phyloP scores from a whole-genome alignment of 2,329 filamentous ascomycete genomes.

The Exophiala xenobiotica region DNA sequence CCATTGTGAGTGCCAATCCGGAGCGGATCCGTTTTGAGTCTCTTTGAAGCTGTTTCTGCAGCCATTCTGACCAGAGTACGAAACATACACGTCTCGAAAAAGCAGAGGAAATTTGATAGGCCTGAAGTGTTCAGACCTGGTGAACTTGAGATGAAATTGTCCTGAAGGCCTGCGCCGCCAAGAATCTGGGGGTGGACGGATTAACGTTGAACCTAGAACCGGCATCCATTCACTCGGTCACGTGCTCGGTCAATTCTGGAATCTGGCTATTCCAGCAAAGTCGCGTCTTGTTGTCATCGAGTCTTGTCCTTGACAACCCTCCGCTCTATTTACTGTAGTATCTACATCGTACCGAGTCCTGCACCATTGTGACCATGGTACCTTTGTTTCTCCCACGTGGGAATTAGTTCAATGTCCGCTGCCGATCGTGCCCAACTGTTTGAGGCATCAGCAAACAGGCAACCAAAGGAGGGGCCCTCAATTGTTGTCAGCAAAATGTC shows the following conservation, averaged over 20 bases:
- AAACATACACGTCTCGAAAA: constrained; percentile 36
- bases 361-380: no score
- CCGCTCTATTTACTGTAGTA: no score
- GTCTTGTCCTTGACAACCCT: no score
- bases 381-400: neutral
- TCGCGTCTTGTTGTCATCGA: no score
- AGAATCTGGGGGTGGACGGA: neutral
- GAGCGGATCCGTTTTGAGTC: constrained; percentile 72
- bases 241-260: no score
- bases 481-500: neutral
- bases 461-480: neutral
- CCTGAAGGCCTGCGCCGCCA: neutral
- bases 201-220: no score
- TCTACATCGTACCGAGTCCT: no score
- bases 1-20: constrained; percentile 94
- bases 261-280: no score
- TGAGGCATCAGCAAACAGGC: neutral
- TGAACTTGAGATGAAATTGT: neutral
- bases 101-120: neutral
- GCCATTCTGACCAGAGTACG: constrained; percentile 59
- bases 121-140: neutral
- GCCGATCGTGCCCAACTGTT: constrained; percentile 1
- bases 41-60: constrained; percentile 69
- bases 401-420: neutral
- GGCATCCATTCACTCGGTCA: no score